A percentile compares a stretch with the other conserved stretches of the same genome.
Evolutionary conservation across 163 green algal genomes (phyloP).

Genomic region (Chlamydomonas reinhardtii): DNA sequence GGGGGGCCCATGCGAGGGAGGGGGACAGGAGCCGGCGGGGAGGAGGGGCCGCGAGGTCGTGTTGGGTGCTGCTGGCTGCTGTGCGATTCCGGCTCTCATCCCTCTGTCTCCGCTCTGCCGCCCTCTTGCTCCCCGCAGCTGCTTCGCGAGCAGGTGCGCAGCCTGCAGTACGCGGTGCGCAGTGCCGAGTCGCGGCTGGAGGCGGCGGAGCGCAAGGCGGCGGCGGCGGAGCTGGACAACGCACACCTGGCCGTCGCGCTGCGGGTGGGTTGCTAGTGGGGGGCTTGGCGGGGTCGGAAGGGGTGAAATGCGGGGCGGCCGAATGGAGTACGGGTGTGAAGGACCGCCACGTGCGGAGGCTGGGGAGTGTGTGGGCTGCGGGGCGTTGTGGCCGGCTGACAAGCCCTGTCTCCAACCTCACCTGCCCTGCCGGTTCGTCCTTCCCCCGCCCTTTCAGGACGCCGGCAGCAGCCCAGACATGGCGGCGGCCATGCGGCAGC

Average conservation of each 20-base stretch:
- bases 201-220: not conserved
- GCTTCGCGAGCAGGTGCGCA: constrained; percentile 40
- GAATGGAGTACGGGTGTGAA: too few relatives aligned
- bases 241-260: constrained; percentile 13
- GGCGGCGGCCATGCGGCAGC: constrained; percentile 26
- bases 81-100: too few relatives aligned
- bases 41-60: too few relatives aligned
- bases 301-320: not conserved
- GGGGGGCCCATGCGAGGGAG: not conserved
- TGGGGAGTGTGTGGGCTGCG: too few relatives aligned
- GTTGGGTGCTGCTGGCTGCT: too few relatives aligned
- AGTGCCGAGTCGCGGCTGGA: constrained; percentile 26
- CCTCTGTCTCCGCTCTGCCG: too few relatives aligned
- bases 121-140: constrained; percentile 1
- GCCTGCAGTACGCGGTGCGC: constrained; percentile 37
- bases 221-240: constrained; percentile 21
- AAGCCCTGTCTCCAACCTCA: too few relatives aligned
- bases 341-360: not conserved
- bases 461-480: constrained; percentile 23
- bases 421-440: not conserved
- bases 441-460: constrained; percentile 1
- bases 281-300: not conserved
- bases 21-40: too few relatives aligned
- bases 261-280: not conserved
- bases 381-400: too few relatives aligned